Evolutionary conservation across 495 filamentous ascomycete genomes (phyloP).

Genomic region (Aspergillus incahuasiensis): DNA sequence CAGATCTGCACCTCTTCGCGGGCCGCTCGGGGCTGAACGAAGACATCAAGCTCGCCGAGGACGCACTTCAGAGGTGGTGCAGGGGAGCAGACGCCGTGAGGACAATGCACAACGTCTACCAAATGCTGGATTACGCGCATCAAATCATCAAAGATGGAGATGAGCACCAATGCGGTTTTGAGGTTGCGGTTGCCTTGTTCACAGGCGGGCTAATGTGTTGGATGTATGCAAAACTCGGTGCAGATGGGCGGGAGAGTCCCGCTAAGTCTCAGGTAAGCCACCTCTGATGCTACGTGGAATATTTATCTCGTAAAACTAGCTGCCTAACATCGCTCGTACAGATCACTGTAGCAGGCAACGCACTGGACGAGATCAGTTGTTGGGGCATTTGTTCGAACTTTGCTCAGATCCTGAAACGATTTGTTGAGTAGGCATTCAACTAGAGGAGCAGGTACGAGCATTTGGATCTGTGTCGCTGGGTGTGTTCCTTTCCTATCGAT

Average conservation of each 20-base stretch:
- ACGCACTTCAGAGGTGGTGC: background rate
- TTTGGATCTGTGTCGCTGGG: no score
- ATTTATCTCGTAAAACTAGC: no score
- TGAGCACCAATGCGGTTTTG: background rate
- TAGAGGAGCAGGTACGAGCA: no score
- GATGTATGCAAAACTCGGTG: background rate
- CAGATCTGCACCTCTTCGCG: background rate
- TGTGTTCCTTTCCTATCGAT: no score
- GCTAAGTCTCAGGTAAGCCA: no score
- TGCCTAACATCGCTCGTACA: no score
- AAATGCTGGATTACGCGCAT: background rate
- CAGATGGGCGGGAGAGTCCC: no score
- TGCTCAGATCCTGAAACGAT: background rate
- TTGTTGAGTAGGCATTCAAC: background rate
- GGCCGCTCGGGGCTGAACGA: background rate
- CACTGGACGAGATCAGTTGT: background rate
- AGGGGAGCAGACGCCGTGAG: background rate
- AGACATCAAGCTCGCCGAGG: constrained; percentile 1
- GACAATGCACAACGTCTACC: no score
- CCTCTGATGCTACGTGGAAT: no score
- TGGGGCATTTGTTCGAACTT: background rate
- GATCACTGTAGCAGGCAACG: background rate
- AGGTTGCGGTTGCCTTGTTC: background rate
- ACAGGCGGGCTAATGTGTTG: background rate
- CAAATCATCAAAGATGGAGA: background rate